Evolutionary conservation across 2,329 filamentous ascomycete genomes (phyloP), one percentile per base, ranked within the genome.

Genomic region (Dichotomopilus funicola): DNA sequence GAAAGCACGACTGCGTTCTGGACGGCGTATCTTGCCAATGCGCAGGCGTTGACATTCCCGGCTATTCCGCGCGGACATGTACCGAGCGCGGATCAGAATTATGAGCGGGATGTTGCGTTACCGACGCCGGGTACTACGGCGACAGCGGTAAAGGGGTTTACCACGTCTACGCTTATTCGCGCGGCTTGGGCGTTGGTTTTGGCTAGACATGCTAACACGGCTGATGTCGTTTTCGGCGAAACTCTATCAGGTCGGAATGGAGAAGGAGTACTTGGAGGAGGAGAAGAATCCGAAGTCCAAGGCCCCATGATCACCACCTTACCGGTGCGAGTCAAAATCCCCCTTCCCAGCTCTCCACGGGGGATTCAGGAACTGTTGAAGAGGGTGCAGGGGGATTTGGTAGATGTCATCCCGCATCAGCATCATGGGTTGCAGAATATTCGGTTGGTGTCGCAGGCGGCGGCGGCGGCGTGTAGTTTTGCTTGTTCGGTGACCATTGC

Each of bases 151-250:
- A 27, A 27, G 19, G 48, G 19, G 34, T 51, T 74, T 9, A 83
- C 80, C 0, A 69, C 79, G 2, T 78, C 81, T 0, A 82, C 79
- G 0, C 68, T 81, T 1, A 78, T 85, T 34, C 74, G 79, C n/a
- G 78, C 76, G 13, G 81, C 79, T 0, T 85, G 81, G 80, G 79
- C 79, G 0, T 65, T 83, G 1, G 71, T 82, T 0, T 73, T 78
- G 0, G 76, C 78, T 0, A 70, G 74, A 33, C 81, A 83, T 63
- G 75, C 72, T 7, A 9, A 31, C 13, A 33, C n/a, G 31, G 63
- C 71, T 33, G 81, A 84, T 55, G 72, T 83, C 5, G 71, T 83
- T 9, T 83, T 83, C 57, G 73, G 72, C 19, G 76, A 75, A 55
- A 69, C 75, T 2, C 54, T 61, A 7, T 54, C 51, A 6, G 63